Conservation (phyloP, 495 filamentous ascomycete genomes). For the Podospora comata region DNA sequence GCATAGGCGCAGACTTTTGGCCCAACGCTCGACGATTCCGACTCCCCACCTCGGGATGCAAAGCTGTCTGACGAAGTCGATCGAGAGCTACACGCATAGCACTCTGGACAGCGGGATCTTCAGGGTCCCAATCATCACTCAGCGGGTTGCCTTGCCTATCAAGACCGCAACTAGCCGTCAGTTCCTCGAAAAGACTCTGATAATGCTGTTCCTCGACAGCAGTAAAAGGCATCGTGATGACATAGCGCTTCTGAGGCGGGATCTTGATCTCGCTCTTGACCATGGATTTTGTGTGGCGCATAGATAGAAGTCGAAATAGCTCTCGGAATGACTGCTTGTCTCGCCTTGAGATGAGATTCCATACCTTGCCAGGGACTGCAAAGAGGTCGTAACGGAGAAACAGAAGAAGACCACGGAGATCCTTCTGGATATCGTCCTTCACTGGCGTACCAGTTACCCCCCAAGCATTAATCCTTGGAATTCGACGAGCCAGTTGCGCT, state of each 20-base stretch:
- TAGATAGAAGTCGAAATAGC: conserved; percentile 64
- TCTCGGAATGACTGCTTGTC: conserved; percentile 59
- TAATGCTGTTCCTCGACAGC: conserved; percentile 89
- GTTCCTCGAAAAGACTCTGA: conserved; percentile 63
- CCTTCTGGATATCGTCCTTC: conserved; percentile 65
- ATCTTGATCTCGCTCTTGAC: conserved; percentile 68
- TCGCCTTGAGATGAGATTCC: conserved; percentile 59
- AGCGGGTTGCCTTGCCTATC: conserved; percentile 60
- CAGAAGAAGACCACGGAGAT: conserved; percentile 67
- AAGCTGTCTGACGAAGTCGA: conserved; percentile 71
- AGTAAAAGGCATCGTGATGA: conserved; percentile 86
- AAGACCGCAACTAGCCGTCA: conserved; percentile 66
- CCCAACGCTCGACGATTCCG: conserved; percentile 68
- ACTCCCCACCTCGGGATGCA: conserved; percentile 75
- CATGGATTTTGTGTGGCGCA: conserved; percentile 81
- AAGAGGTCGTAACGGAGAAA: conserved; percentile 82
- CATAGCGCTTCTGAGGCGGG: conserved; percentile 76
- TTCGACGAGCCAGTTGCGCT: conserved; percentile 70
- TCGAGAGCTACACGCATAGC: conserved; percentile 56
- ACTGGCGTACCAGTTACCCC: conserved; percentile 90
- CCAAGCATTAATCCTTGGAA: conserved; percentile 86
- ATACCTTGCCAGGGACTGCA: conserved; percentile 56
- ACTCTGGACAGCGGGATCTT: conserved; percentile 54
- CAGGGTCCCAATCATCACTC: conserved; percentile 58
- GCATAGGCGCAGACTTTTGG: conserved; percentile 58